Evolutionary conservation across 768 basidiomycete species (phyloP).

Genomic region (Plicaturopsis crispa): DNA sequence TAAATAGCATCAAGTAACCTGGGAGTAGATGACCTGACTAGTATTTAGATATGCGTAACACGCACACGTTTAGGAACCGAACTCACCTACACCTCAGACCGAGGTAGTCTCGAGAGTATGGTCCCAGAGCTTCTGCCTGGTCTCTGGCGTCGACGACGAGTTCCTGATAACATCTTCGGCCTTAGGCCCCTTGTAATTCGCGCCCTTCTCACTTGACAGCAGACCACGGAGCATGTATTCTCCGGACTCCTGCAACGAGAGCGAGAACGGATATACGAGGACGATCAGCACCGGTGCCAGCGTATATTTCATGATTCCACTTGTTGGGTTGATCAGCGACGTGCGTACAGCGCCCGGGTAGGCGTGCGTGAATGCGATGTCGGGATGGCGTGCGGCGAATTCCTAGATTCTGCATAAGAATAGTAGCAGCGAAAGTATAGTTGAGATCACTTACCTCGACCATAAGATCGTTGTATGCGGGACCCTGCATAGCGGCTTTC

Average conservation of each 20-base stretch:
- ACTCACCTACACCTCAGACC: neutral
- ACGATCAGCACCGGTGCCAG: constrained; percentile 11
- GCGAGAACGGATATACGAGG: constrained; percentile 18
- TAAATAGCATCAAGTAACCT: too few relatives aligned
- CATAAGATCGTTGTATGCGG: constrained; percentile 49
- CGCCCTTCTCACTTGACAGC: constrained; percentile 17
- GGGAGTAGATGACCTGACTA: too few relatives aligned
- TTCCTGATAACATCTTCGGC: constrained; percentile 18
- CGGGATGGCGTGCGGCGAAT: constrained; percentile 12
- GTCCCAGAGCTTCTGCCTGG: constrained; percentile 28
- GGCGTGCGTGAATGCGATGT: constrained; percentile 17
- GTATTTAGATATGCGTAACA: too few relatives aligned
- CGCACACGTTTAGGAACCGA: too few relatives aligned
- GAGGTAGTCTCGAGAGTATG: constrained; percentile 16
- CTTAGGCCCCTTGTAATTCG: constrained; percentile 18
- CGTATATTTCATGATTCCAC: constrained; percentile 13
- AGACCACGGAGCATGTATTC: constrained; percentile 29
- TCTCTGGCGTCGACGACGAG: constrained; percentile 29
- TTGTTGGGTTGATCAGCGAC: constrained; percentile 15
- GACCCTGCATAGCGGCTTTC: constrained; percentile 24
- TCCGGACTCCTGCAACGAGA: constrained; percentile 20
- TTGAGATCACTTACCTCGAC: constrained; percentile 28
- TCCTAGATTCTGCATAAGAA: constrained; percentile 8
- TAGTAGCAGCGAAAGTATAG: neutral
- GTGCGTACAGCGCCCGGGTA: constrained; percentile 29